A percentile compares a stretch with the other conserved stretches of the same genome.
These are phyloP conservation scores for Sonneratia alba DNA, from an alignment of 345 rosid genomes.

Conservation along the genomic window DNA sequence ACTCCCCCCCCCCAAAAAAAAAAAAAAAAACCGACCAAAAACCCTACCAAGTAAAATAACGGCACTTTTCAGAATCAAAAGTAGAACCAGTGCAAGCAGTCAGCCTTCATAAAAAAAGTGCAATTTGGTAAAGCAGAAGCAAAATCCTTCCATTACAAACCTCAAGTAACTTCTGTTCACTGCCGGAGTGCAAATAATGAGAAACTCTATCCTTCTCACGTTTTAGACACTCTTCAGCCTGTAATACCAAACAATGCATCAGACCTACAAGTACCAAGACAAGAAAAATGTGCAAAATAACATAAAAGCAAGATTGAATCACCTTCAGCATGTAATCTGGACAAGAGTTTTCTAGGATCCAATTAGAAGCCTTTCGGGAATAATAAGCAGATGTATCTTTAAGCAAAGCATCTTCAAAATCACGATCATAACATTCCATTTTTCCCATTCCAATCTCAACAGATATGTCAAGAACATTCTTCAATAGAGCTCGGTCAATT, in stretches of 20 bases:
- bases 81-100: too few species aligned
- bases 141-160: too few species aligned
- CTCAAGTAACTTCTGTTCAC: too few species aligned
- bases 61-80: too few species aligned
- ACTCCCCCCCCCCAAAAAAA: too few species aligned
- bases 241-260: constrained; percentile 1
- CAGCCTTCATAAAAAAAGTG: too few species aligned
- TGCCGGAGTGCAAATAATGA: too few species aligned
- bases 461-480: constrained; percentile 68
- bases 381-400: constrained; percentile 62
- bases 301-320: not conserved
- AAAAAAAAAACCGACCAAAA: too few species aligned
- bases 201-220: too few species aligned
- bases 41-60: too few species aligned
- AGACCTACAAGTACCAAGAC: too few species aligned
- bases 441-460: constrained; percentile 93
- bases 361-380: constrained; percentile 77
- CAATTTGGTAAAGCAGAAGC: too few species aligned
- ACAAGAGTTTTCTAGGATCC: constrained; percentile 77
- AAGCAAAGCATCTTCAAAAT: constrained; percentile 74
- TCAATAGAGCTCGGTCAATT: constrained; percentile 68
- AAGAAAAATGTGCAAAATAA: not conserved
- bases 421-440: constrained; percentile 78
- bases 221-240: constrained; percentile 19
- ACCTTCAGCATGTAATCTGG: constrained; percentile 83